Evolutionary conservation across 352 stramenopile genomes (phyloP).

Genomic region (Globisporangium spinosum): DNA sequence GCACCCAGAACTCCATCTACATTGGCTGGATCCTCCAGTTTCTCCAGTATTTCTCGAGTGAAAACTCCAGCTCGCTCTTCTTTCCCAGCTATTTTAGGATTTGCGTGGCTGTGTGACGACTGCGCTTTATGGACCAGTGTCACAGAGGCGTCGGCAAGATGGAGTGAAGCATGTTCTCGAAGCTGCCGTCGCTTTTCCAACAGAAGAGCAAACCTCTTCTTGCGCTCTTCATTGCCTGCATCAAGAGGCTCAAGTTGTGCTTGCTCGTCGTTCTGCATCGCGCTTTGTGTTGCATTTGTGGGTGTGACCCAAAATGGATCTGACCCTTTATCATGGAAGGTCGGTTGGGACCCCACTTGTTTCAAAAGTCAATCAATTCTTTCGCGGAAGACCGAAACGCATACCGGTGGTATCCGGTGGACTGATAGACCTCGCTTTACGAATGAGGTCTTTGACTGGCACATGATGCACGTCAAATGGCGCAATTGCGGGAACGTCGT

Average conservation of each 20-base stretch:
- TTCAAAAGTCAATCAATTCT: background rate
- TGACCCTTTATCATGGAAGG: background rate
- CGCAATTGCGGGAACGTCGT: slow-evolving; percentile 25
- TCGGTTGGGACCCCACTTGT: background rate
- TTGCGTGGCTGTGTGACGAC: background rate
- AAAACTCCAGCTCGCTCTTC: background rate
- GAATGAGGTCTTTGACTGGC: slow-evolving; percentile 42
- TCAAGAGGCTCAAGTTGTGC: slow-evolving; percentile 19
- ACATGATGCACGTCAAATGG: slow-evolving; percentile 38
- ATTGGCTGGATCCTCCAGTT: background rate
- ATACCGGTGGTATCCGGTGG: slow-evolving; percentile 26
- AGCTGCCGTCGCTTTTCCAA: slow-evolving; percentile 38
- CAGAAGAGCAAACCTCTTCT: slow-evolving; percentile 38
- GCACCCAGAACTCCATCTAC: background rate
- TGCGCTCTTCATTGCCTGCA: slow-evolving; percentile 31
- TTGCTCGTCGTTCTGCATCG: slow-evolving; percentile 50
- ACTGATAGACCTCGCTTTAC: slow-evolving; percentile 21
- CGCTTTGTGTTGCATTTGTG: slow-evolving; percentile 17
- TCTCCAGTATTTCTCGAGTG: background rate
- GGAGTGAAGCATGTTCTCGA: slow-evolving; percentile 20
- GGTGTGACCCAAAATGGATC: background rate
- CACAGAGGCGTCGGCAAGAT: slow-evolving; percentile 14
- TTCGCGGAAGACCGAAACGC: slow-evolving; percentile 21
- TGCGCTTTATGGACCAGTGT: slow-evolving; percentile 7
- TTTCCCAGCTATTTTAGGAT: background rate